A percentile compares a stretch with the other conserved stretches of the same genome.
These are phyloP conservation scores for Collybiopsis confluens DNA, from an alignment of 768 basidiomycete genomes.

Conservation along the genomic window DNA sequence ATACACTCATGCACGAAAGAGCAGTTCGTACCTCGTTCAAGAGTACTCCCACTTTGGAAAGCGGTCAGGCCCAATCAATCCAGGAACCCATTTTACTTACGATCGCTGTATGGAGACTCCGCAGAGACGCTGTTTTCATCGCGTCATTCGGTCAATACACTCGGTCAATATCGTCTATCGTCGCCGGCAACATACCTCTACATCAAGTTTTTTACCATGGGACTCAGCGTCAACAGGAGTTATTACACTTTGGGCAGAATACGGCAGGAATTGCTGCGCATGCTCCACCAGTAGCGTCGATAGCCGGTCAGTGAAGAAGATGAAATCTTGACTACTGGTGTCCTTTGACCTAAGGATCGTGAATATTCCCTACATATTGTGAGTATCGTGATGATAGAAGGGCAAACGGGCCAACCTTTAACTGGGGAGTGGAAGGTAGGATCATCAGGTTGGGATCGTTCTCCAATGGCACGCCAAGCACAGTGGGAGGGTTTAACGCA, in stretches of 20 bases:
- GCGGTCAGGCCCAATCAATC: constrained; percentile 6
- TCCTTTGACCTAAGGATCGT: constrained; percentile 75
- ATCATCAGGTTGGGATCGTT: constrained; percentile 57
- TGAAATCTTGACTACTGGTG: constrained; percentile 80
- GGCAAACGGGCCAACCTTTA: constrained; percentile 48
- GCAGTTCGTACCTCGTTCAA: constrained; percentile 62
- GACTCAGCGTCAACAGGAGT: constrained; percentile 63
- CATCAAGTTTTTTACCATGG: constrained; percentile 58
- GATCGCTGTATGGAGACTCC: constrained; percentile 89
- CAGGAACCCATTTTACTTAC: constrained; percentile 39
- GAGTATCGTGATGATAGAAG: not conserved
- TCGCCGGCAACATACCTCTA: constrained; percentile 38
- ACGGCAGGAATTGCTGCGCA: constrained; percentile 81
- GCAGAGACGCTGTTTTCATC: constrained; percentile 56
- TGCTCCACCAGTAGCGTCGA: constrained; percentile 82
- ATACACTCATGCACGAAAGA: not conserved
- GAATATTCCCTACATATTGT: constrained; percentile 67
- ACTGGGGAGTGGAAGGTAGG: constrained; percentile 74
- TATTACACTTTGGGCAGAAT: constrained; percentile 48
- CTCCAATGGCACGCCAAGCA: constrained; percentile 27
- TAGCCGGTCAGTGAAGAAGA: constrained; percentile 87
- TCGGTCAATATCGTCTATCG: constrained; percentile 9
- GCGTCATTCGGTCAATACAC: not conserved
- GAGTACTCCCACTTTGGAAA: constrained; percentile 68
- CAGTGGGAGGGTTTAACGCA: not conserved